phyloP scores from a whole-genome alignment of 1,284 basidiomycete genomes.

The Boletus semigastroideus region DNA sequence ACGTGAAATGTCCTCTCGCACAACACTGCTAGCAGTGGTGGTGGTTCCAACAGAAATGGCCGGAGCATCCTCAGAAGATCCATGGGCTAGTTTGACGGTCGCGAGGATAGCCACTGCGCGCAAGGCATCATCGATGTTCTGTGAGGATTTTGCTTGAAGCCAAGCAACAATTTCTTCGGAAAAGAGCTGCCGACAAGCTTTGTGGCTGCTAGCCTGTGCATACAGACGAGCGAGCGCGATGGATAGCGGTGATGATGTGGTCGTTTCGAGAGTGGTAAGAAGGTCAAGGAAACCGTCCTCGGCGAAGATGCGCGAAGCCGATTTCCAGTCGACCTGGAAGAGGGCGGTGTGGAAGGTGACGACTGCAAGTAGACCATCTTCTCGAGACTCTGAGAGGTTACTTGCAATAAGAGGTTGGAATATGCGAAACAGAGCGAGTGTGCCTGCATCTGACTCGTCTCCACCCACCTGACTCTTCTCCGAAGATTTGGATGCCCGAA shows the following conservation, averaged over 20 bases:
- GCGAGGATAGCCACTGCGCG: conserved; percentile 70
- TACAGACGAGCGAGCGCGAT: conserved; percentile 68
- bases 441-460: conserved; percentile 41
- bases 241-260: conserved; percentile 46
- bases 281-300: conserved; percentile 62
- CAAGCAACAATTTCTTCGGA: conserved; percentile 55
- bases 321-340: conserved; percentile 72
- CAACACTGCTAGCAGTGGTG: conserved; percentile 34
- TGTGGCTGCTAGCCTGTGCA: conserved; percentile 71
- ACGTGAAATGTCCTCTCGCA: conserved; percentile 45
- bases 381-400: conserved; percentile 54
- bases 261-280: conserved; percentile 62
- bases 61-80: conserved; percentile 47
- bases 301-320: conserved; percentile 60
- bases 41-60: conserved; percentile 25
- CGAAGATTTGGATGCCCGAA: conserved; percentile 39
- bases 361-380: conserved; percentile 48
- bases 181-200: conserved; percentile 63
- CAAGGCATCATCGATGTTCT: conserved; percentile 46
- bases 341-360: conserved; percentile 68
- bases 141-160: conserved; percentile 58
- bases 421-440: conserved; percentile 45
- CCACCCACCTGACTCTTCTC: conserved; percentile 23
- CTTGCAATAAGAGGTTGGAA: conserved; percentile 49
- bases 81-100: conserved; percentile 74